Evolutionary conservation across 2,329 filamentous ascomycete genomes (phyloP).

Genomic region (Sarocladium strictum): DNA sequence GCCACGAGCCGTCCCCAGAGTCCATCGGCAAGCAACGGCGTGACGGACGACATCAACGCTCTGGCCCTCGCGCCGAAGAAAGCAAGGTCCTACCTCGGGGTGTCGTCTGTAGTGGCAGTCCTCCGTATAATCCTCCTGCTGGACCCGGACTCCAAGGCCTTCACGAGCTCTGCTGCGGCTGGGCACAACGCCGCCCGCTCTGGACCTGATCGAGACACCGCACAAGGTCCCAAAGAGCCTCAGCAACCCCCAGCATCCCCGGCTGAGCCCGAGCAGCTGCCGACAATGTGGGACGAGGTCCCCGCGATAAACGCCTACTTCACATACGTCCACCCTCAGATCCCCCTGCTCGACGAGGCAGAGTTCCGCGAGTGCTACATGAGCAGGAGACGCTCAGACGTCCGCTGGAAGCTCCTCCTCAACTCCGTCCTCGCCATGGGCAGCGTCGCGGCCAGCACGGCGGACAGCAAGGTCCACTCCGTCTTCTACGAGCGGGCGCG

Average conservation of each 20-base stretch:
- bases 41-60: slow-evolving; percentile 6
- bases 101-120: neutral
- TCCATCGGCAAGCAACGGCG: neutral
- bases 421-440: slow-evolving; percentile 10
- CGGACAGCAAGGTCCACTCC: slow-evolving; percentile 4
- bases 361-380: slow-evolving; percentile 4
- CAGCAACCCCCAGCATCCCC: neutral
- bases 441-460: slow-evolving; percentile 8
- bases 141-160: slow-evolving; percentile 1
- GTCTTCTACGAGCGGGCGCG: slow-evolving; percentile 9
- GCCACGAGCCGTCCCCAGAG: neutral
- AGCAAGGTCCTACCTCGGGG: neutral
- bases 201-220: neutral
- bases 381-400: slow-evolving; percentile 1
- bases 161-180: neutral
- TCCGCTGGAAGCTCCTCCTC: slow-evolving; percentile 8
- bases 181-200: too few relatives aligned
- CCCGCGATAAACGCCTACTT: slow-evolving; percentile 6
- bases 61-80: neutral
- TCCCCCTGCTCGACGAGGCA: neutral
- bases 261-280: neutral
- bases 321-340: slow-evolving; percentile 3
- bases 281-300: slow-evolving; percentile 3
- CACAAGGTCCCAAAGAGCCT: neutral
- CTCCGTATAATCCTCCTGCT: neutral